A percentile compares a stretch with the other conserved stretches of the same genome.
Evolutionary conservation across 805 yeast species (phyloP).

Genomic region (Saccharomyces paradoxus): DNA sequence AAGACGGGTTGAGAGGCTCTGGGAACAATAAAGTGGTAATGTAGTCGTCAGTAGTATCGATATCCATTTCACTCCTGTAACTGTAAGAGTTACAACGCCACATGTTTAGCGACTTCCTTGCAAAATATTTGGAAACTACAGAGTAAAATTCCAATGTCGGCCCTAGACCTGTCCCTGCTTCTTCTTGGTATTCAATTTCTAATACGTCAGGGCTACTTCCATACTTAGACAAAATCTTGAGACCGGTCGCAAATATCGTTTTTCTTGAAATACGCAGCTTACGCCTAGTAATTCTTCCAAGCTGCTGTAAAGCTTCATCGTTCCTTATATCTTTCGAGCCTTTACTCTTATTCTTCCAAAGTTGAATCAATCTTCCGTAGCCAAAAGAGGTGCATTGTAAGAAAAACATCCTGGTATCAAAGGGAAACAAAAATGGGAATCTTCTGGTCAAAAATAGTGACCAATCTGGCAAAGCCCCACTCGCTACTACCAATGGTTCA

Average conservation of each 20-base stretch:
- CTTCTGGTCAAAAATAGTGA: constrained; percentile 60
- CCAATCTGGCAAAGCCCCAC: constrained; percentile 85
- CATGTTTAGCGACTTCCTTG: constrained; percentile 45
- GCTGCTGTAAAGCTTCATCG: constrained; percentile 31
- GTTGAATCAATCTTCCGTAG: constrained; percentile 68
- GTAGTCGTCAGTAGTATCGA: constrained; percentile 30
- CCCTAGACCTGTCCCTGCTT: constrained; percentile 93
- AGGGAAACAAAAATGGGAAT: constrained; percentile 76
- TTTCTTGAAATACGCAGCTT: constrained; percentile 71
- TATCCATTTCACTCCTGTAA: constrained; percentile 13
- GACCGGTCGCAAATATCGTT: constrained; percentile 63
- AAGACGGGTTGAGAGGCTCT: constrained; percentile 39
- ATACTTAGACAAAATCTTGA: constrained; percentile 66
- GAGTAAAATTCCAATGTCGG: constrained; percentile 94
- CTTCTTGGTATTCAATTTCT: constrained; percentile 82
- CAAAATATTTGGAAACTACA: constrained; percentile 65
- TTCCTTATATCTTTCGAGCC: constrained; percentile 28
- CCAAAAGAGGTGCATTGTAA: constrained; percentile 88
- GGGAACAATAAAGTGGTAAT: constrained; percentile 64
- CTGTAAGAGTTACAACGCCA: constrained; percentile 51
- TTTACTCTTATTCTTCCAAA: constrained; percentile 56
- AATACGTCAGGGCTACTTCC: constrained; percentile 73
- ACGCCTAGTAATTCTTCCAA: constrained; percentile 72
- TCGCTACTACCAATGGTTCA: constrained; percentile 79
- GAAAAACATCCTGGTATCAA: constrained; percentile 69